phyloP scores from a whole-genome alignment of 345 rosid species.

The Brassica juncea region DNA sequence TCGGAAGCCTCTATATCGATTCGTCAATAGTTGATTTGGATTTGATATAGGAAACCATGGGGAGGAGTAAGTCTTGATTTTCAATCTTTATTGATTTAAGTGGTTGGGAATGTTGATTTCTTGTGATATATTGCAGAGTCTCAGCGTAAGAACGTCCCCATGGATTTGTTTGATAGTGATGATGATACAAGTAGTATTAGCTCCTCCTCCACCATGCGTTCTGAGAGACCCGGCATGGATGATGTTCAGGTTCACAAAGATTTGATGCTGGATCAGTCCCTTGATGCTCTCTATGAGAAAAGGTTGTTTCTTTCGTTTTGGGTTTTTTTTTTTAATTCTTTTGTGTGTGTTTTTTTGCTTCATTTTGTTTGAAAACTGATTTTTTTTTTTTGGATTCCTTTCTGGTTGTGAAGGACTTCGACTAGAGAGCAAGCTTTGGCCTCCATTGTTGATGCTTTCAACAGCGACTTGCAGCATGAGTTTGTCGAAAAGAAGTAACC shows the following conservation, averaged over 20 bases:
- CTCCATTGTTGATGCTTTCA: slow-evolving; percentile 71
- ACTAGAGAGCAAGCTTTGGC: slow-evolving; percentile 84
- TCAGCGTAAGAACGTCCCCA: slow-evolving; percentile 35
- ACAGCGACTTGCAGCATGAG: slow-evolving; percentile 62
- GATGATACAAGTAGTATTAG: slow-evolving; percentile 81
- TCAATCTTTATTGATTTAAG: background rate
- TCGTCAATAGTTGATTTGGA: background rate
- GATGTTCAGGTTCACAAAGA: slow-evolving; percentile 69
- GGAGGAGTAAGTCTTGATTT: slow-evolving; percentile 58
- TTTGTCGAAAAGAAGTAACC: slow-evolving; percentile 85
- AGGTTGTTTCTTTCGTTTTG: slow-evolving; percentile 43
- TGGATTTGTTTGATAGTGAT: slow-evolving; percentile 61
- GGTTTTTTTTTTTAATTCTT: background rate
- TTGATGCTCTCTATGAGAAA: slow-evolving; percentile 82
- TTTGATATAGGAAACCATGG: slow-evolving; percentile 47
- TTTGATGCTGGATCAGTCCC: slow-evolving; percentile 67
- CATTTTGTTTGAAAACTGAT: background rate
- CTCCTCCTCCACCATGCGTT: slow-evolving; percentile 66
- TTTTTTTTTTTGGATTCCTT: slow-evolving; percentile 16
- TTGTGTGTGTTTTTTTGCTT: background rate
- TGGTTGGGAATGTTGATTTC: background rate
- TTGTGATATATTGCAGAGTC: slow-evolving; percentile 13
- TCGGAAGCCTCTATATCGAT: background rate
- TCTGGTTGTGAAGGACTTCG: slow-evolving; percentile 59
- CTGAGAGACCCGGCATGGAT: slow-evolving; percentile 58